A percentile compares a stretch with the other conserved stretches of the same genome.
Conservation (phyloP, 768 basidiomycete species). For the Hericium rajendrae region DNA sequence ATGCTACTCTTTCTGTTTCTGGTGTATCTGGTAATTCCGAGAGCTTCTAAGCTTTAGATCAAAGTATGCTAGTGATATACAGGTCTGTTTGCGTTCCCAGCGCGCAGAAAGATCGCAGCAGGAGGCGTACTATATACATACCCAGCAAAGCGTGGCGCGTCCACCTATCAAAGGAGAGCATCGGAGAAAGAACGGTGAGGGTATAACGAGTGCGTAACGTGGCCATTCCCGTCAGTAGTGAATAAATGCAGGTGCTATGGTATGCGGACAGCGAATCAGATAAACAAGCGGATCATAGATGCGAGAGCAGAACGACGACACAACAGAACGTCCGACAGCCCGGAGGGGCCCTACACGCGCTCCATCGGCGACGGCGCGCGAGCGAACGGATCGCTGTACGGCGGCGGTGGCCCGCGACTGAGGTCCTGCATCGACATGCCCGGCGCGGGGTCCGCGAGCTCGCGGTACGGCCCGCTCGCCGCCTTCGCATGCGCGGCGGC, state of each 20-base stretch:
- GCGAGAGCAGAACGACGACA: too few species aligned
- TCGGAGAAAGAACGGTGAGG: too few species aligned
- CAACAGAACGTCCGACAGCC: too few species aligned
- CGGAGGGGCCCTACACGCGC: background rate
- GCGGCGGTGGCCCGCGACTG: background rate
- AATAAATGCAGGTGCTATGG: too few species aligned
- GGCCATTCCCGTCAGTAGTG: too few species aligned
- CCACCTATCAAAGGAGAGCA: too few species aligned
- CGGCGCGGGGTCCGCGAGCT: constrained; percentile 21
- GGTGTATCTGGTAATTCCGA: background rate
- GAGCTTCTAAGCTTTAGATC: constrained; percentile 1
- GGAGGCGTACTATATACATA: too few species aligned
- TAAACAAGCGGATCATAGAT: too few species aligned
- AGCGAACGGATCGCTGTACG: background rate
- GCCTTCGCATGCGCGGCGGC: background rate
- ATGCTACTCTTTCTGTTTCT: too few species aligned
- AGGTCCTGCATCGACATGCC: background rate
- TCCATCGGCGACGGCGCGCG: background rate
- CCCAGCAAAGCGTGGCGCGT: too few species aligned
- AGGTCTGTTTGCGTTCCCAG: background rate
- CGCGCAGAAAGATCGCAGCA: background rate
- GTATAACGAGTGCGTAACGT: too few species aligned
- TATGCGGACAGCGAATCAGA: too few species aligned
- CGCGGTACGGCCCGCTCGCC: constrained; percentile 18
- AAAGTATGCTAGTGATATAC: constrained; percentile 8